A percentile compares a stretch with the other conserved stretches of the same genome.
Evolutionary conservation across 2,329 filamentous ascomycete species (phyloP).

Genomic region (Pestalotiopsis sp.): DNA sequence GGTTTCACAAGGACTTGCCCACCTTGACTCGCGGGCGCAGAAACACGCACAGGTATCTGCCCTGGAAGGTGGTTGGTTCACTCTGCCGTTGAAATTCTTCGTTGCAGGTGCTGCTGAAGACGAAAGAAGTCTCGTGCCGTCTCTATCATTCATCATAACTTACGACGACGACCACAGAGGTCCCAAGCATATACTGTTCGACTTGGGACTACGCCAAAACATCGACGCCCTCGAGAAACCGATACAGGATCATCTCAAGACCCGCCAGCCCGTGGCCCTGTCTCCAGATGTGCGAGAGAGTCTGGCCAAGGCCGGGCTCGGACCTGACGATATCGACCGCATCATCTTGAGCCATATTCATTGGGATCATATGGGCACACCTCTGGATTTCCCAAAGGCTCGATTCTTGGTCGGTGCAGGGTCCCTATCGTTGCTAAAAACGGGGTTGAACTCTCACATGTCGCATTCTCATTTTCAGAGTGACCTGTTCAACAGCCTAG

Average conservation of each 20-base stretch:
- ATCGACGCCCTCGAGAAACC: background rate
- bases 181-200: background rate
- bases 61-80: background rate
- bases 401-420: slow-evolving; percentile 52
- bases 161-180: background rate
- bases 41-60: background rate
- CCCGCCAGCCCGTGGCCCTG: background rate
- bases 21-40: background rate
- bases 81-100: background rate
- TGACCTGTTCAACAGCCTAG: slow-evolving; percentile 34
- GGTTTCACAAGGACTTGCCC: background rate
- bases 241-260: background rate
- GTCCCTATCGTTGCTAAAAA: slow-evolving; percentile 39
- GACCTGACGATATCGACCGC: slow-evolving; percentile 24
- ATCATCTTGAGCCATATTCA: slow-evolving; percentile 53
- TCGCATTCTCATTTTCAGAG: slow-evolving; percentile 27
- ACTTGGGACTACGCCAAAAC: background rate
- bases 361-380: slow-evolving; percentile 60
- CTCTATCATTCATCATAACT: background rate
- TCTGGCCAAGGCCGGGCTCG: background rate
- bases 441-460: slow-evolving; percentile 17
- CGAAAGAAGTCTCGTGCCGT: background rate
- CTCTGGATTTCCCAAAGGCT: slow-evolving; percentile 47
- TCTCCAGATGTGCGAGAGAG: background rate
- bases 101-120: background rate